phyloP scores from a whole-genome alignment of 345 rosid genomes.

The Euphorbia lathyris region DNA sequence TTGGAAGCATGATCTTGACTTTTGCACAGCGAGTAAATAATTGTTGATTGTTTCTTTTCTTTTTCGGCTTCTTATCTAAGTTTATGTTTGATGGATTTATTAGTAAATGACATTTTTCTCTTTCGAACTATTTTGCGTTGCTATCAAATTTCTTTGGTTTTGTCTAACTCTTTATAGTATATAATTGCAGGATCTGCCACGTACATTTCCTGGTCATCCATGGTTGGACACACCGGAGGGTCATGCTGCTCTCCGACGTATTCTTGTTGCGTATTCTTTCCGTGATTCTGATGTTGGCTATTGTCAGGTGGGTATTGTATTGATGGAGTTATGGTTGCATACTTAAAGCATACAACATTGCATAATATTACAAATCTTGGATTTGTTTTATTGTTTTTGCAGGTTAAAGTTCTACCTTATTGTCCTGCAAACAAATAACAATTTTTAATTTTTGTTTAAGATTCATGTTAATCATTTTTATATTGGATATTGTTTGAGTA shows the following conservation, averaged over 20 bases:
- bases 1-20: constrained; percentile 1
- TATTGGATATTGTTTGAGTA: background rate
- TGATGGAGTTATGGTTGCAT: background rate
- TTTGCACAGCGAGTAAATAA: background rate
- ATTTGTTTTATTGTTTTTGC: background rate
- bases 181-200: constrained; percentile 75
- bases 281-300: constrained; percentile 99
- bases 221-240: constrained; percentile 99
- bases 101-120: background rate
- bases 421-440: background rate
- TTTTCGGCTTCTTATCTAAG: background rate
- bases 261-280: constrained; percentile 93
- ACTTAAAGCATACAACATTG: background rate
- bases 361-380: background rate
- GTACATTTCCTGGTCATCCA: constrained; percentile 98
- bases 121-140: background rate
- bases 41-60: background rate
- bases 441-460: background rate
- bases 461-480: background rate
- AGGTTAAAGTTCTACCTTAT: background rate
- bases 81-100: background rate
- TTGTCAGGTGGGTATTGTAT: constrained; percentile 79
- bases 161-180: constrained; percentile 13
- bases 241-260: constrained; percentile 87
- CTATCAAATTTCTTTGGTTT: constrained; percentile 2